Base-by-base conservation (phyloP, 345 rosid genomes). In the Balakata baccata region DNA sequence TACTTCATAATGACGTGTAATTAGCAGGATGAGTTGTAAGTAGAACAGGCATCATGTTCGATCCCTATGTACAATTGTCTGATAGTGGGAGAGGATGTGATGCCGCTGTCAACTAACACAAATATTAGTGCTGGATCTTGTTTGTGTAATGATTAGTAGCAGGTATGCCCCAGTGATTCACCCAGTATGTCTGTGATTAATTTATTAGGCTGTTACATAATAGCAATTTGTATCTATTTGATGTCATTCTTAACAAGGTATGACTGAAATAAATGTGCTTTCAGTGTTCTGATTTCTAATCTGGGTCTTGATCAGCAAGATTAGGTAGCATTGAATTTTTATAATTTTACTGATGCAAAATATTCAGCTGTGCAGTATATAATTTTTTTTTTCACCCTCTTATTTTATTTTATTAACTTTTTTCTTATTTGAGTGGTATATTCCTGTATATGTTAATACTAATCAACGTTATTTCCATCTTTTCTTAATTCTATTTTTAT, bases 81-180 rank as follows among this genome's bases (percentile, higher is more conserved):
- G 14, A 49, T 58, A 69, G 52, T 69, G 64, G 50, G 51, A 22
- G 79, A 74, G 77, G 75, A 54, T 56, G 67, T 70, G 64, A 59
- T 54, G 39, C 71, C 74, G 70, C 74, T 61, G 71, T 72, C 78
- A 61, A 64, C 78, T 77, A 76, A 71, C 80, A 45, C 78, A 67
- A 74, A 29, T 29, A 29, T 29, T 29, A 29, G 34, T 29, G 34
- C 34, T 29, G 34, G 34, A 29, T 29, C 34, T 29, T 39, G 58
- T 66, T 47, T 38, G 54, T 73, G 70, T 53, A 75, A 75, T 60
- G 66, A 80, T 75, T 72, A 58, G 78, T 74, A 72, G 68, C 72
- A 78, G 47, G 73, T 67, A 18, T 75, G 73, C 45, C 29, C 5
- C 68, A 61, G 65, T 77, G 50, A 49, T 72, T 29, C 76, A 16